Percentiles rank a stretch among this genome's conserved stretches.
Conservation (phyloP, 139 green algal genomes). For the Gonium pectorale region DNA sequence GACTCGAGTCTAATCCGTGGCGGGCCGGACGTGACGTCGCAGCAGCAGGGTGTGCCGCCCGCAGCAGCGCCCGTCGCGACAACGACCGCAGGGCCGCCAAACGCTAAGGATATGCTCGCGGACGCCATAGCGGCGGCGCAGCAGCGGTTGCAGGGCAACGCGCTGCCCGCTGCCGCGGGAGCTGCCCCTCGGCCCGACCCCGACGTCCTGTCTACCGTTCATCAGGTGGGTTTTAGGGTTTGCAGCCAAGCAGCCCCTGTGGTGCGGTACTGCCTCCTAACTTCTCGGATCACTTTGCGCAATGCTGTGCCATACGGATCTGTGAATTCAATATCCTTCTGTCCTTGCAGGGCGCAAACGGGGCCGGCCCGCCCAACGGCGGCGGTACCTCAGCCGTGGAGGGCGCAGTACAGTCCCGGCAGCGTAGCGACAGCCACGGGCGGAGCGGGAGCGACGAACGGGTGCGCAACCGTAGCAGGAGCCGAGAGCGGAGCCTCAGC, state of each 20-base stretch:
- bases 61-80: conserved; percentile 1
- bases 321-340: too few relatives aligned
- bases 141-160: conserved; percentile 4
- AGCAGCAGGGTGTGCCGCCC: not conserved
- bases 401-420: not conserved
- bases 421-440: conserved; percentile 34
- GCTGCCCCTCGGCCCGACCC: not conserved
- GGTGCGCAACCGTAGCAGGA: not conserved
- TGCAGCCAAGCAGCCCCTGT: too few relatives aligned
- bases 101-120: conserved; percentile 19
- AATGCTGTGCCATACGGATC: too few relatives aligned
- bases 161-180: not conserved
- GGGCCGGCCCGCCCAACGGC: not conserved
- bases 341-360: not conserved
- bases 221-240: conserved; percentile 12
- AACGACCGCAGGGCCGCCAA: not conserved
- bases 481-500: not conserved
- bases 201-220: conserved; percentile 2
- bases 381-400: conserved; percentile 18
- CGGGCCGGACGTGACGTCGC: not conserved
- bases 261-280: too few relatives aligned
- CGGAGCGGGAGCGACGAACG: conserved; percentile 3
- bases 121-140: conserved; percentile 17
- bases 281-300: too few relatives aligned
- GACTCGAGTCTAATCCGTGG: conserved; percentile 12